Evolutionary conservation across 805 yeast genomes (phyloP), one percentile per base, ranked within the genome.

Genomic region (Kluyveromyces aestuarii): DNA sequence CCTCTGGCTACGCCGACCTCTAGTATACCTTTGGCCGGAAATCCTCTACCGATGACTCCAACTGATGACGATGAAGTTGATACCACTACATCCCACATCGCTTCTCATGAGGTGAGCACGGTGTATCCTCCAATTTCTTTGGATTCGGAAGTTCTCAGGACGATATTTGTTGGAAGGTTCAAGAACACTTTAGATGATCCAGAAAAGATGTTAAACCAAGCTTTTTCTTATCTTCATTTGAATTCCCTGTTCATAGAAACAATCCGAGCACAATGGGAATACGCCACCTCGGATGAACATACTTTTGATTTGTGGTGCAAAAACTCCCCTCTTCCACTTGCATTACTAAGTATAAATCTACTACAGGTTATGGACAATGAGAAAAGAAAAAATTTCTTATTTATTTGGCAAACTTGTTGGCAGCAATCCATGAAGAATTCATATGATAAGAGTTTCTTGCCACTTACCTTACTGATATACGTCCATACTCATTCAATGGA

Each of bases 391-490:
- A 36, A 37, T 8, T 37, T 40, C 38, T 21, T 27, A 17, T 45
- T 27, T 16, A 16, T 50, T 16, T 52, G 53, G 53, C 52, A 48
- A n/a, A 41, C 47, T 17, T 48, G 50, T 30, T 52, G 55, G 52
- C 40, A 45, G 33, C 45, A 45, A 17, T 43, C 42, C 19, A 38
- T 44, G 48, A 48, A 36, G 25, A 44, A 39, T 35, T 39, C 50
- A 6, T 43, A 39, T 27, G 43, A 44, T 10, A 37, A 48, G 19
- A 44, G 45, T 19, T 44, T 48, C 17, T n/a, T 45, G 3, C 40
- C 50, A 2, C 36, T 50, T 6, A 41, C 27, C 35, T 37, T 47
- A 14, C 25, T 50, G 16, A 39, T 49, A 7, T 35, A 48, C 36
- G 35, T 44, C 14, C 46, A 47, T 18, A 35, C 48, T 21, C 49